phyloP scores from a whole-genome alignment of 768 basidiomycete species.

The Mrakia frigida region DNA sequence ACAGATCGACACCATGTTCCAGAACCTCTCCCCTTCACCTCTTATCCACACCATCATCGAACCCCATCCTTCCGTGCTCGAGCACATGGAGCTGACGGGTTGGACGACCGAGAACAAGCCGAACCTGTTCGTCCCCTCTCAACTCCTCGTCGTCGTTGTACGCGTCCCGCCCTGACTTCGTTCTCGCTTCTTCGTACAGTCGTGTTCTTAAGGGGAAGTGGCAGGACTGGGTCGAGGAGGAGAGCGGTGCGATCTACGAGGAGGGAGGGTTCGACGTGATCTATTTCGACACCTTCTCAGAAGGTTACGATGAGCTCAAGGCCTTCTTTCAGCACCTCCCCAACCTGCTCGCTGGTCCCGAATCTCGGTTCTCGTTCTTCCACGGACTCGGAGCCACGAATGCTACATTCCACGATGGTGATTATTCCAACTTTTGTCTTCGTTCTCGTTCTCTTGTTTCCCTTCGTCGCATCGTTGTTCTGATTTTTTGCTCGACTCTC shows the following conservation, averaged over 20 bases:
- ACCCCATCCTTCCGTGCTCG: slow-evolving; percentile 86
- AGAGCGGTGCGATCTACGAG: slow-evolving; percentile 53
- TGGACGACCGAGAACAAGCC: slow-evolving; percentile 63
- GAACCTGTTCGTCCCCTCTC: slow-evolving; percentile 51
- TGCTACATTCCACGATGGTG: slow-evolving; percentile 16
- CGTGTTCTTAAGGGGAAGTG: slow-evolving; percentile 80
- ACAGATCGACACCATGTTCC: slow-evolving; percentile 80
- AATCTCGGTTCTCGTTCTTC: slow-evolving; percentile 88
- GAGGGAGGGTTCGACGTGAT: slow-evolving; percentile 78
- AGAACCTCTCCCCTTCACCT: slow-evolving; percentile 58
- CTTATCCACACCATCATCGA: slow-evolving; percentile 82
- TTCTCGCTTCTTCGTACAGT: too few relatives aligned
- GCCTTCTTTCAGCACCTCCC: slow-evolving; percentile 77
- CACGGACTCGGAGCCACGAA: slow-evolving; percentile 91
- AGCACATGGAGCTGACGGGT: slow-evolving; percentile 64
- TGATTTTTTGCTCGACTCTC: slow-evolving; percentile 47
- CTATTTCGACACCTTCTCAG: slow-evolving; percentile 91
- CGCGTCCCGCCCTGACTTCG: too few relatives aligned
- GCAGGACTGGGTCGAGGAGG: slow-evolving; percentile 64
- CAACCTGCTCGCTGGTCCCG: slow-evolving; percentile 64
- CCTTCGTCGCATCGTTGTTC: not conserved
- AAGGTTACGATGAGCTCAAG: slow-evolving; percentile 70
- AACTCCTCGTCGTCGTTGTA: too few relatives aligned
- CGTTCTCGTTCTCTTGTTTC: not conserved
- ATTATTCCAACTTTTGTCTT: not conserved